Base-by-base conservation (phyloP, 495 filamentous ascomycete species). In the Aspergillus diversus region DNA sequence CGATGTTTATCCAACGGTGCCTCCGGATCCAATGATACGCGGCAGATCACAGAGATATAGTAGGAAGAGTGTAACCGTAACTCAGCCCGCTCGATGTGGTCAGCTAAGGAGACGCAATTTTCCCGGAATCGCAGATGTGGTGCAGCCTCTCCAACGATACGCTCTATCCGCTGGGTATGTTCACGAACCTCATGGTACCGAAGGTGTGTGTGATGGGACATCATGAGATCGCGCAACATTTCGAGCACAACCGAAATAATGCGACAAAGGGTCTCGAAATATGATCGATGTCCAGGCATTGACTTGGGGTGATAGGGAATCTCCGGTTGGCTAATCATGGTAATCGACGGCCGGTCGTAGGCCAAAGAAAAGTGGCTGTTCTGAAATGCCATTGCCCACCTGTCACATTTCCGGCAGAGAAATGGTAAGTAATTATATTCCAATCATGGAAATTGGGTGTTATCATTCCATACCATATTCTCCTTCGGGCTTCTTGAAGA, bases 351-450 rank as follows among this genome's bases (percentile, higher is more conserved):
- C 46, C 85, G 72, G 63, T 88, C 85, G 73, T 86, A 88, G 5
- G 84, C 83, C 27, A 88, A 80, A 6, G 83, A 86, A 46, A 88
- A 80, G 54, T 87, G 78, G 57, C 82, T 84, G 60, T 88, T 86
- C 61, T 87, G 85, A 73, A 86, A 88, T 5, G 85, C 77, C 70
- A 88, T 79, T 13, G 82, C 74, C 85, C 85, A 88, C 78, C 77
- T 79, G 33, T 39, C 50, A 35, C 12, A 47, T 15, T 15, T 50
- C 16, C 4, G 8, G 32, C n/a, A 54, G 32, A 8, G 21, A 2
- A 21, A 39, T 5, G 8, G 32, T 55, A 32, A 54, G 48, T 31
- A 17, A 21, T 11, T 9, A 6, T 50, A 27, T 27, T 50, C 21
- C 16, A 4, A 50, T 8, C 47, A n/a, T 0, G 27, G 47, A n/a